Conservation (phyloP, 345 rosid species). For the Eucalyptus regnans region DNA sequence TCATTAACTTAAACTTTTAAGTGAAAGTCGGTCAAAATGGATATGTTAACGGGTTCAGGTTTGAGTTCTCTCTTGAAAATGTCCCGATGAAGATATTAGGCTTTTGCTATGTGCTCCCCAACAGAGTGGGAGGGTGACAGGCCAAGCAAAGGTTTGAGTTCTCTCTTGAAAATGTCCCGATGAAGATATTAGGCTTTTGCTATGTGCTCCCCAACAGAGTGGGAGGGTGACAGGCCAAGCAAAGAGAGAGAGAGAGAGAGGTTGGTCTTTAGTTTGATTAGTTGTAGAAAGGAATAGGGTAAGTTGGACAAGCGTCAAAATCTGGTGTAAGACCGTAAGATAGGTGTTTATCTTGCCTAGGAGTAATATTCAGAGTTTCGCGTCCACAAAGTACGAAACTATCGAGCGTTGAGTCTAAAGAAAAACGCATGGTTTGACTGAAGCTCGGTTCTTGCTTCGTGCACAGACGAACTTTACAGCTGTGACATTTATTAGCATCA, state of each 20-base stretch:
- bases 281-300: background rate
- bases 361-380: background rate
- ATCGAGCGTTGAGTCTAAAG: background rate
- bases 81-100: background rate
- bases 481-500: background rate
- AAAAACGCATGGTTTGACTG: background rate
- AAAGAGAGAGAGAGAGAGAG: background rate
- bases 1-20: too few species aligned
- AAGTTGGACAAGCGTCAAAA: background rate
- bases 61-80: too few species aligned
- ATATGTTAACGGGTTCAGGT: rapidly evolving
- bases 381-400: background rate
- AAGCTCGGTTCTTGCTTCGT: background rate
- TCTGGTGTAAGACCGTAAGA: background rate
- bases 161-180: too few species aligned
- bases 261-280: background rate
- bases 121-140: background rate
- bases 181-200: background rate
- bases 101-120: background rate
- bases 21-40: too few species aligned
- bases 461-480: background rate
- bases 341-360: background rate
- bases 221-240: background rate
- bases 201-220: background rate
- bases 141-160: background rate